Conservation (phyloP, 805 yeast species). For the Schwanniomyces polymorphus region DNA sequence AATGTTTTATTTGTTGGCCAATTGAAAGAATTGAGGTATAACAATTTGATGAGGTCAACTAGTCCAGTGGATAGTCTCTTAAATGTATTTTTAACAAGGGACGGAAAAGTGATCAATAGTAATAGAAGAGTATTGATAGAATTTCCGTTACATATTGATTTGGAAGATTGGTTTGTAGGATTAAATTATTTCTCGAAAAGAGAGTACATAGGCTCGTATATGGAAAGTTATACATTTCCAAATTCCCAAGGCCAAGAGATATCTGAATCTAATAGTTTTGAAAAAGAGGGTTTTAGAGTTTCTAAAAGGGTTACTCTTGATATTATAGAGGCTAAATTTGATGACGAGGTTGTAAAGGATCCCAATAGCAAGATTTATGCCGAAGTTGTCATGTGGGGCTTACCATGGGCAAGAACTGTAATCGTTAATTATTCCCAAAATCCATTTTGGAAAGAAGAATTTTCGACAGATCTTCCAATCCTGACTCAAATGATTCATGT, state of each 20-base stretch:
- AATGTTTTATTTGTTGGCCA: conserved; percentile 60
- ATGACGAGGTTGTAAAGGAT: conserved; percentile 13
- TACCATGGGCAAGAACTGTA: conserved; percentile 79
- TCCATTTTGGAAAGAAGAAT: conserved; percentile 86
- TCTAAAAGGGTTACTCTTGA: conserved; percentile 55
- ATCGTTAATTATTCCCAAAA: conserved; percentile 46
- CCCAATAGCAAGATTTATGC: conserved; percentile 49
- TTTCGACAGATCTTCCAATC: conserved; percentile 59
- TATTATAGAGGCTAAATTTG: conserved; percentile 65
- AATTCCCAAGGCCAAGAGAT: background rate
- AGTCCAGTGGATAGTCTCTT: conserved; percentile 20
- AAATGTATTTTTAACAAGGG: conserved; percentile 30
- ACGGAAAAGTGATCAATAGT: conserved; percentile 31
- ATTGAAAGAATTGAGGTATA: conserved; percentile 52
- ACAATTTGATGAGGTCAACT: conserved; percentile 35
- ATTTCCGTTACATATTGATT: conserved; percentile 66
- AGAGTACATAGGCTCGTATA: conserved; percentile 47
- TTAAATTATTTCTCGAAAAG: conserved; percentile 61
- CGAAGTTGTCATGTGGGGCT: conserved; percentile 71
- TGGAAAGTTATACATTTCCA: conserved; percentile 2
- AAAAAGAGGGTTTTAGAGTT: conserved; percentile 46
- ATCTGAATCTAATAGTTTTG: conserved; percentile 9
- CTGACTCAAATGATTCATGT: conserved; percentile 53
- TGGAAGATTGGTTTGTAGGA: conserved; percentile 78
- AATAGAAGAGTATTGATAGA: conserved; percentile 51